Base-by-base conservation (phyloP, 352 stramenopile genomes). In the Phytopythium montanum region DNA sequence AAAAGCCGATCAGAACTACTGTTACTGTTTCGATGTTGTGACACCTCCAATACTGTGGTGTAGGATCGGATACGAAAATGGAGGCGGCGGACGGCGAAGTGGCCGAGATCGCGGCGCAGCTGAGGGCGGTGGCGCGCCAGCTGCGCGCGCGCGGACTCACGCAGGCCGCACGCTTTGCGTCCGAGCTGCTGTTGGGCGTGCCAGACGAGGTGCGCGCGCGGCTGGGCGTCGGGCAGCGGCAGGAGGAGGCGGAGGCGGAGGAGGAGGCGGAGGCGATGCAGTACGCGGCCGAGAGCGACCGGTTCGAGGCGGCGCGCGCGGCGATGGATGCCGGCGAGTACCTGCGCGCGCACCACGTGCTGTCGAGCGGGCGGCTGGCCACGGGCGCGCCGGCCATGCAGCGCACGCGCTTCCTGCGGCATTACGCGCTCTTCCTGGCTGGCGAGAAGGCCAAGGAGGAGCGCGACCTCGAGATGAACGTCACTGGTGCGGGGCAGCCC, bases 381-480 rank as follows among this genome's bases (percentile, higher is more conserved):
- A 26, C 25, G 45, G 60, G 33, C 56, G 38, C 29, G 38, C 41
- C 16, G 48, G 52, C 42, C 21, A 64, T 61, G 48, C 70, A 75
- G 12, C 75, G 73, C 51, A 80, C 72, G 39, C 75, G 72, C 52
- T 95, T 95, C 55, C 85, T 95, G n/a, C 62, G 70, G 54, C 65
- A 86, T 45, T 95, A 94, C 54, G 67, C 86, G 49, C 72, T 91
- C 12, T 95, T 88, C 62, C 64, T 94, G 66, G 86, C 85, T 33
- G 86, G 86, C 19, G 86, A 95, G 61, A 90, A 92, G 54, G 71
- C 76, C 41, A 93, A 91, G 36, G 81, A 94, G 54, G 85, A 93
- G 64, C 77, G 87, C 70, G 73, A 84, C 59, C 62, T 91, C 8
- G 76, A 90, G 56, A 84, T 87, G 60, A 88, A 84, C 59, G 70